Base-by-base conservation (phyloP, 305 asterid species). In the Nicotiana rustica region DNA sequence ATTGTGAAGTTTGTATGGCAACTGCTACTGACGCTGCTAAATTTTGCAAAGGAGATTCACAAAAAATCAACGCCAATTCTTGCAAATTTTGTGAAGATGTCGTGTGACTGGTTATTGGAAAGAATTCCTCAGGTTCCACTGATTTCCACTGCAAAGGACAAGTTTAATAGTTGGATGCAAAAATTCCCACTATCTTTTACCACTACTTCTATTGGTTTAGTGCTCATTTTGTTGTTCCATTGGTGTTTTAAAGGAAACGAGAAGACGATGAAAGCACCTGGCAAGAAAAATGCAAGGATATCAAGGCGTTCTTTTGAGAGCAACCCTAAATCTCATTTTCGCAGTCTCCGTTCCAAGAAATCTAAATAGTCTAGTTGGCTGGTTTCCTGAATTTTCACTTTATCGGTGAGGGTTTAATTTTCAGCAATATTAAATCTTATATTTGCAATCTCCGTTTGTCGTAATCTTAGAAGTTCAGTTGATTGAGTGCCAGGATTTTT, bases 181-280 rank as follows among this genome's bases (percentile, higher is more conserved):
- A 81, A 3, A 19, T 84, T 1, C 91, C 87, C 78, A 19, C 5
- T 70, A 12, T 10, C 2, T 6, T 17, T 38, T 64, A 47, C 87
- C 84, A 38, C 6, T 38, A 8, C 77, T 78, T 73, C 79, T 85
- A 61, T 56, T 52, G 59, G 81, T 19, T 49, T 77, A 52, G 83
- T 52, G 15, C 70, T 87, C 75, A n/a, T 82, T 44, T 61, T 73
- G 84, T 41, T 83, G 10, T 1, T 82, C 6, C 77, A 36, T 15
- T 33, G 85, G 78, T 86, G 88, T 80, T 82, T 69, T 0, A 57
- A 84, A 7, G 21, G 84, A 4, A 10, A 64, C 15, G 85, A 0
- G 62, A 89, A 67, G 89, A 87, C 62, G 89, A 91, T 91, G 95
- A 90, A 77, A 81, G 93, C 93, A 6, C 92, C 93, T 0, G 93